Percentiles rank a stretch among this genome's conserved stretches.
These are phyloP conservation scores for Polychaeton citri DNA, from an alignment of 2,329 filamentous ascomycete species.

Conservation along the genomic window DNA sequence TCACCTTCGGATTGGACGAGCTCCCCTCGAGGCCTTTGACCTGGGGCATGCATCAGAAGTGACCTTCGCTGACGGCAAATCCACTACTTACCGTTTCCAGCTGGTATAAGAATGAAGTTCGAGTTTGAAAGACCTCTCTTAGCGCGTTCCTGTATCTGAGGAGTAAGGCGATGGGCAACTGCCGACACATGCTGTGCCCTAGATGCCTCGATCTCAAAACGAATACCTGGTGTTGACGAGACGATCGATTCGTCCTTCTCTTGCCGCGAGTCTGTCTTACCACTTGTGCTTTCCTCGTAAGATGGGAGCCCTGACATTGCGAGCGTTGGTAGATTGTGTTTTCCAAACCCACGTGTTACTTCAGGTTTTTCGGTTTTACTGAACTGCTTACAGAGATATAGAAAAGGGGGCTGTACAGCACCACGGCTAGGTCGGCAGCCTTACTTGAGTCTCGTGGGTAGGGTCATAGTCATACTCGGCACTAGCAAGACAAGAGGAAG, in stretches of 20 bases:
- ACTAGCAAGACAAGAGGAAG: too few species aligned
- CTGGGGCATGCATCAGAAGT: not conserved
- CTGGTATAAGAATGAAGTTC: conserved; percentile 18
- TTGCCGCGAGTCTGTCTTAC: conserved; percentile 1
- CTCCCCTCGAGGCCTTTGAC: conserved; percentile 9
- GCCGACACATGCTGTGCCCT: conserved; percentile 19
- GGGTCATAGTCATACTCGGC: too few species aligned
- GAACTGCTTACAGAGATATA: too few species aligned
- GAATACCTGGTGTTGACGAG: conserved; percentile 11
- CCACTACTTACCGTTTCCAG: conserved; percentile 16
- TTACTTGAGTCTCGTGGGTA: too few species aligned
- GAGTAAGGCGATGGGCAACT: conserved; percentile 10
- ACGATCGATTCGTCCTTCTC: conserved; percentile 6
- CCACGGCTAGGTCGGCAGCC: too few species aligned
- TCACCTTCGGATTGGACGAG: conserved; percentile 15
- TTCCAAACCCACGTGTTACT: too few species aligned
- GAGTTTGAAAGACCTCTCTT: conserved; percentile 15
- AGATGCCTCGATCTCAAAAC: conserved; percentile 16
- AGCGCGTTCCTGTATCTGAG: conserved; percentile 11
- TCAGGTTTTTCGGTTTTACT: too few species aligned
- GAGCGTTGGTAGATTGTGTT: too few species aligned
- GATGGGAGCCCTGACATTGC: conserved; percentile 15
- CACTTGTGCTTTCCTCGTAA: conserved; percentile 14
- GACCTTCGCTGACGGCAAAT: conserved; percentile 3
- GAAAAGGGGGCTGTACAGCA: too few species aligned